Conservation (phyloP, 768 basidiomycete genomes). For the Termitomyces sp. region DNA sequence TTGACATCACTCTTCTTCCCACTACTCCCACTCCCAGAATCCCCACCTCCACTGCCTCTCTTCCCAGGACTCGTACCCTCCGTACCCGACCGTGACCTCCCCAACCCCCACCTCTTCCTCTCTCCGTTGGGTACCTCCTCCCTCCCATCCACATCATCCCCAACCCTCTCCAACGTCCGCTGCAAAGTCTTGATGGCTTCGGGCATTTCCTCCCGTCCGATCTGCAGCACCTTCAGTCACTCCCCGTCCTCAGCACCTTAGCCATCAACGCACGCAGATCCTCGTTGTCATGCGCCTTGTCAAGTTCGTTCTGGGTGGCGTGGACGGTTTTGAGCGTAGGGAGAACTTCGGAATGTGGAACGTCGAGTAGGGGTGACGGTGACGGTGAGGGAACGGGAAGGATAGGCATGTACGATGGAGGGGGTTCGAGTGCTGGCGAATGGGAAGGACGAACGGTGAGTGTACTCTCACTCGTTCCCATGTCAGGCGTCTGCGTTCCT, state of each 20-base stretch:
- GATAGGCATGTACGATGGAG: neutral
- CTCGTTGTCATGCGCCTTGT: slow-evolving; percentile 48
- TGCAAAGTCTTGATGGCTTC: no score
- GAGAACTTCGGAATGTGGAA: no score
- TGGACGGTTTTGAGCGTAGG: no score
- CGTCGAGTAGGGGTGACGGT: no score
- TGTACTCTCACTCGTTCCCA: no score
- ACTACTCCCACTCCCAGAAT: no score
- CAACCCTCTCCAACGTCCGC: no score
- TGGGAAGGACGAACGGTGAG: no score
- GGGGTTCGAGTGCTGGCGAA: no score
- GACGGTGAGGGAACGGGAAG: neutral
- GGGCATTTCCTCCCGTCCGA: slow-evolving; percentile 42
- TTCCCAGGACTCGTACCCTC: neutral
- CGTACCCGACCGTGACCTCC: neutral
- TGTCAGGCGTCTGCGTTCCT: neutral
- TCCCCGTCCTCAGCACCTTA: slow-evolving; percentile 53
- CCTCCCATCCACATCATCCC: no score
- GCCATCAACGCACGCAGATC: slow-evolving; percentile 59
- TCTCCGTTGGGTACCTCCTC: neutral
- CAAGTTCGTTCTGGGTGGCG: slow-evolving; percentile 42
- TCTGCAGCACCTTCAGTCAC: slow-evolving; percentile 72
- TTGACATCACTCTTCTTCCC: no score
- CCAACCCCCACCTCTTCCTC: neutral
- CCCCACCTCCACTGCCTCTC: no score